Percentiles rank a stretch among this genome's conserved stretches.
Conservation (phyloP, 345 rosid genomes). For the Cochlearia excelsa region DNA sequence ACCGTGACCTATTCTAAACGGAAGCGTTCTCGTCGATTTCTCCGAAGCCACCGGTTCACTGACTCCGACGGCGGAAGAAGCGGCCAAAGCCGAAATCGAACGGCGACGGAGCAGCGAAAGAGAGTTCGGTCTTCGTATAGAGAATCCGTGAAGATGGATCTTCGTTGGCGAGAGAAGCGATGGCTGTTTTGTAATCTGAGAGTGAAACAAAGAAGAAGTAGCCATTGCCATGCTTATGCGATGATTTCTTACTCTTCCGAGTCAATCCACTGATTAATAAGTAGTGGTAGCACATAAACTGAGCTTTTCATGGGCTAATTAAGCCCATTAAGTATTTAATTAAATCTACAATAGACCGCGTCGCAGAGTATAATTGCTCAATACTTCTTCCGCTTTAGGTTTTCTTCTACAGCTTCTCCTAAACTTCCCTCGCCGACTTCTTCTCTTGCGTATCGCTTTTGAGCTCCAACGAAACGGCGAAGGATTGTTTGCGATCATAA, state of each 20-base stretch:
- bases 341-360: slow-evolving; percentile 3
- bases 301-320: too few species aligned
- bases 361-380: slow-evolving; percentile 24
- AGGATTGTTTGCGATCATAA: slow-evolving; percentile 30
- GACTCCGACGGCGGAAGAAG: slow-evolving; percentile 46
- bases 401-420: slow-evolving; percentile 10
- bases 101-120: slow-evolving; percentile 24
- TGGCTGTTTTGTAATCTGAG: slow-evolving; percentile 24
- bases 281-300: background rate
- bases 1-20: slow-evolving; percentile 92
- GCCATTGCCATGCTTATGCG: slow-evolving; percentile 44
- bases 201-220: slow-evolving; percentile 30
- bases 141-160: slow-evolving; percentile 20
- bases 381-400: slow-evolving; percentile 34
- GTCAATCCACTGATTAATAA: slow-evolving; percentile 10
- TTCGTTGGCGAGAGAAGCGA: slow-evolving; percentile 18
- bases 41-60: slow-evolving; percentile 43
- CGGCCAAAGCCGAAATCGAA: slow-evolving; percentile 38
- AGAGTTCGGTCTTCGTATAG: slow-evolving; percentile 12
- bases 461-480: slow-evolving; percentile 34
- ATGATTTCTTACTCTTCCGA: slow-evolving; percentile 1
- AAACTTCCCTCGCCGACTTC: slow-evolving; percentile 34
- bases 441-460: slow-evolving; percentile 17
- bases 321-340: slow-evolving; percentile 9
- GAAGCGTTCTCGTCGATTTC: slow-evolving; percentile 52